Percentiles rank a stretch among this genome's conserved stretches.
Conservation (phyloP, 129 eudicot species). For the Chrysanthemum lavandulifolium region DNA sequence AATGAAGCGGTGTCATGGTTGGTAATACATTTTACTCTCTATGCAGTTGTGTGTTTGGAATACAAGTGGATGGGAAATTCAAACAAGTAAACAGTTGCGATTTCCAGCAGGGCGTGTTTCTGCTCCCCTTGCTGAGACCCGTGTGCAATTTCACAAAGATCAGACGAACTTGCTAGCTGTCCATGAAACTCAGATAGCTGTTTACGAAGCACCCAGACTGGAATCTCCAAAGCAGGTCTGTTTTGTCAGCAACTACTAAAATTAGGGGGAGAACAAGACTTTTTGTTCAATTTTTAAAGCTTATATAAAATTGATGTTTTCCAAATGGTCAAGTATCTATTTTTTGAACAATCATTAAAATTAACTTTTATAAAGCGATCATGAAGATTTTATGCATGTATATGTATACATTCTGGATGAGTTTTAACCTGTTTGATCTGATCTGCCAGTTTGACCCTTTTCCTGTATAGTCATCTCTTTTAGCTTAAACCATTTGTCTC, state of each 20-base stretch:
- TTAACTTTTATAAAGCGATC: too few relatives aligned
- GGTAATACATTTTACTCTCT: neutral
- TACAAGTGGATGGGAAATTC: conserved; percentile 47
- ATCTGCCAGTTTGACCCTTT: too few relatives aligned
- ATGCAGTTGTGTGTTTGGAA: conserved; percentile 52
- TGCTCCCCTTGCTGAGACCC: conserved; percentile 39
- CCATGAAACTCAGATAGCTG: conserved; percentile 55
- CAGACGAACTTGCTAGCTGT: conserved; percentile 45
- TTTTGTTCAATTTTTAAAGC: too few relatives aligned
- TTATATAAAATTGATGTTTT: too few relatives aligned
- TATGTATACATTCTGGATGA: too few relatives aligned
- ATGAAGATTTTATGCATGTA: too few relatives aligned
- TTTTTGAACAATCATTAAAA: too few relatives aligned
- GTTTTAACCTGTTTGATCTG: too few relatives aligned
- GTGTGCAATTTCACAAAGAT: conserved; percentile 47
- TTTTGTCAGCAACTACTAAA: conserved; percentile 9
- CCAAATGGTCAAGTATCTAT: too few relatives aligned
- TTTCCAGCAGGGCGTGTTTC: conserved; percentile 37
- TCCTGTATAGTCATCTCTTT: too few relatives aligned
- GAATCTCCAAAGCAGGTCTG: conserved; percentile 50
- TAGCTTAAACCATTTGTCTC: too few relatives aligned
- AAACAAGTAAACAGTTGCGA: conserved; percentile 38
- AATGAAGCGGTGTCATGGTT: too few relatives aligned
- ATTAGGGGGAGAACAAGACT: neutral
- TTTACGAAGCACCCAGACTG: conserved; percentile 49